A percentile compares a stretch with the other conserved stretches of the same genome.
Conservation (phyloP, 148 eudicot species). For the Fallopia convolvulus region DNA sequence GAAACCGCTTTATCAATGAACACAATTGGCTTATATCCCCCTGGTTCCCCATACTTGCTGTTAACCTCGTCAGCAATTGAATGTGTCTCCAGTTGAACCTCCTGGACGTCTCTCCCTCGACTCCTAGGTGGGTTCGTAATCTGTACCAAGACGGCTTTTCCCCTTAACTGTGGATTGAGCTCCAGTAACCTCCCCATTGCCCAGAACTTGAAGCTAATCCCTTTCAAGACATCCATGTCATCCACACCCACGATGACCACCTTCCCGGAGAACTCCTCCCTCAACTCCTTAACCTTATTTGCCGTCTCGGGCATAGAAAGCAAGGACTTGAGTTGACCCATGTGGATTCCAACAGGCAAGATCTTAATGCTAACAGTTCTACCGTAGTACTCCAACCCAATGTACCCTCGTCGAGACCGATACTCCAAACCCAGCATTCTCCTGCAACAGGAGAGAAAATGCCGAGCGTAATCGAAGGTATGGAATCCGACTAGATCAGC, state of each 20-base stretch:
- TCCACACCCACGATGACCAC: slow-evolving; percentile 69
- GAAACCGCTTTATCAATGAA: slow-evolving; percentile 51
- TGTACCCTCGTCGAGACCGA: slow-evolving; percentile 63
- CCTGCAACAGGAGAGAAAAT: slow-evolving; percentile 76
- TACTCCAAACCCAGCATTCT: slow-evolving; percentile 86
- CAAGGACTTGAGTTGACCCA: slow-evolving; percentile 56
- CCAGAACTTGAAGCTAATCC: slow-evolving; percentile 66
- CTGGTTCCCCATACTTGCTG: slow-evolving; percentile 29
- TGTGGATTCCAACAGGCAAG: slow-evolving; percentile 72
- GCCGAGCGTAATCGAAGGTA: slow-evolving; percentile 85
- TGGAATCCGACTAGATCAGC: slow-evolving; percentile 83
- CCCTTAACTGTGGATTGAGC: slow-evolving; percentile 38
- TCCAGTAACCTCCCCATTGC: slow-evolving; percentile 57
- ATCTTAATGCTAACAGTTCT: slow-evolving; percentile 75
- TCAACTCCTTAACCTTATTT: slow-evolving; percentile 32
- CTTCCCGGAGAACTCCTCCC: slow-evolving; percentile 46
- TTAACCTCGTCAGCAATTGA: slow-evolving; percentile 44
- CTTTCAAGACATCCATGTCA: slow-evolving; percentile 87
- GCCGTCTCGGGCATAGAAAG: slow-evolving; percentile 38
- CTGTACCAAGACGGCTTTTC: slow-evolving; percentile 63
- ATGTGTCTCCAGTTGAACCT: slow-evolving; percentile 40
- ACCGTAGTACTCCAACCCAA: slow-evolving; percentile 79
- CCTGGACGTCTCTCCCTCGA: slow-evolving; percentile 67
- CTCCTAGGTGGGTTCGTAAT: slow-evolving; percentile 71
- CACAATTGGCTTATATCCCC: slow-evolving; percentile 66